phyloP scores from a whole-genome alignment of 192 early-diverging fungal species.

The Coemansia nantahalensis region DNA sequence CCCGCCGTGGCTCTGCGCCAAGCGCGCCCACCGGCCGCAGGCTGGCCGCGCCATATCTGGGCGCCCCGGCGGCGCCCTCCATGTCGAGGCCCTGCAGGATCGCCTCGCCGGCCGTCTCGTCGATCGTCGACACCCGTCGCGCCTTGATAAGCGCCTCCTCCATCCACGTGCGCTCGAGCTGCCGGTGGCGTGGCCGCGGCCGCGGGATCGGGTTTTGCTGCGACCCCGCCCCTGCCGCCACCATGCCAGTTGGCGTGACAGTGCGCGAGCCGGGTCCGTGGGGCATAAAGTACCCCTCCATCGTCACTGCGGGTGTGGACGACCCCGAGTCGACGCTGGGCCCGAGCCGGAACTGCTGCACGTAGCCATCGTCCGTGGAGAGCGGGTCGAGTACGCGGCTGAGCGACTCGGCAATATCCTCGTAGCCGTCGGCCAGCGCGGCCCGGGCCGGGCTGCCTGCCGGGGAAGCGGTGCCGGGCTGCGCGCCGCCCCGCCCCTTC shows the following conservation, averaged over 20 bases:
- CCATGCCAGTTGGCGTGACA: background rate
- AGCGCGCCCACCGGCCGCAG: slow-evolving; percentile 11
- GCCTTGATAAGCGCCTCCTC: slow-evolving; percentile 54
- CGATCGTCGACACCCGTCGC: slow-evolving; percentile 48
- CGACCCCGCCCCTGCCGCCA: background rate
- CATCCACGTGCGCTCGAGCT: slow-evolving; percentile 54
- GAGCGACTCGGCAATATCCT: slow-evolving; percentile 21
- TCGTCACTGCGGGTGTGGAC: slow-evolving; percentile 47
- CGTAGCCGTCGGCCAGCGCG: slow-evolving; percentile 5
- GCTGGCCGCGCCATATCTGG: slow-evolving; percentile 3
- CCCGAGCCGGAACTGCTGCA: slow-evolving; percentile 54
- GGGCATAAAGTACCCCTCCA: slow-evolving; percentile 54
- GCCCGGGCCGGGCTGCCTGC: background rate
- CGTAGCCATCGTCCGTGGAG: slow-evolving; percentile 22
- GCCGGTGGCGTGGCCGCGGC: slow-evolving; percentile 40
- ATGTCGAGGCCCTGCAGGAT: slow-evolving; percentile 42
- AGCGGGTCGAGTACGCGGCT: slow-evolving; percentile 20
- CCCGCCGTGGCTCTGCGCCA: slow-evolving; percentile 6
- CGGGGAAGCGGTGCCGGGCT: background rate
- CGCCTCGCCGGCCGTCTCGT: slow-evolving; percentile 45
- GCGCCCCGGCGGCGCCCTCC: background rate
- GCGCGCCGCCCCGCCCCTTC: slow-evolving; percentile 5
- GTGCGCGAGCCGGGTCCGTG: background rate
- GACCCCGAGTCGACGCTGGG: slow-evolving; percentile 46
- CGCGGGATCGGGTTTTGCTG: slow-evolving; percentile 6